Conservation (phyloP, 495 filamentous ascomycete species). For the Aspergillus affinis region DNA sequence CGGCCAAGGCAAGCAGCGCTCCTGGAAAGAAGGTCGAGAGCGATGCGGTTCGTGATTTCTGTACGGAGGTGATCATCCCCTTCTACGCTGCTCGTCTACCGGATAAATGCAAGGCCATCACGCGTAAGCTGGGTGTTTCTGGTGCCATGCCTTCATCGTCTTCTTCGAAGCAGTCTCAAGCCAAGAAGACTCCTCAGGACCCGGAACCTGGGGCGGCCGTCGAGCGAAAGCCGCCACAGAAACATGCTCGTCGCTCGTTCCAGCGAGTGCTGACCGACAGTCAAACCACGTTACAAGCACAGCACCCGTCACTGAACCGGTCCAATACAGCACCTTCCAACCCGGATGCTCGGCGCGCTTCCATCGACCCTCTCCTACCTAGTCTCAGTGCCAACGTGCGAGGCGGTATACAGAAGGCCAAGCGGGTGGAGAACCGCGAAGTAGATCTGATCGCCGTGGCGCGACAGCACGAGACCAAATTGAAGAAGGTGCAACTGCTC, state of each 20-base stretch:
- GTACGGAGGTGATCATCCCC: constrained; percentile 87
- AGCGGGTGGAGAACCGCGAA: constrained; percentile 63
- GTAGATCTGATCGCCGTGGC: constrained; percentile 62
- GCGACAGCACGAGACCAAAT: constrained; percentile 60
- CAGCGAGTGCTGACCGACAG: constrained; percentile 75
- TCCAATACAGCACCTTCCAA: constrained; percentile 60
- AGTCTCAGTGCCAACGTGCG: constrained; percentile 37
- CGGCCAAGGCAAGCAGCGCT: constrained; percentile 30
- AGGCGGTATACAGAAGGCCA: constrained; percentile 58
- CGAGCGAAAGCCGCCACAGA: constrained; percentile 50
- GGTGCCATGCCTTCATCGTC: constrained; percentile 56
- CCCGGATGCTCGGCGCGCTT: constrained; percentile 38
- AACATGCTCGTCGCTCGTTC: constrained; percentile 56
- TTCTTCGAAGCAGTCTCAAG: constrained; percentile 20
- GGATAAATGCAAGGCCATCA: constrained; percentile 73
- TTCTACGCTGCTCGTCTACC: constrained; percentile 88
- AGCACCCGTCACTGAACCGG: constrained; percentile 58
- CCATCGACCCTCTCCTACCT: constrained; percentile 38
- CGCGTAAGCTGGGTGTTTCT: constrained; percentile 82
- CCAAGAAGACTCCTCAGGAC: constrained; percentile 30
- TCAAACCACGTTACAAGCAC: constrained; percentile 48
- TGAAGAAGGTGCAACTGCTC: constrained; percentile 70
- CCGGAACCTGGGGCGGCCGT: constrained; percentile 54
- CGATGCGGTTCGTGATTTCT: constrained; percentile 73
- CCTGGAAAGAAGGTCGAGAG: constrained; percentile 48